phyloP scores from a whole-genome alignment of 192 early-diverging fungal genomes.

The Neocallimastix lanati region DNA sequence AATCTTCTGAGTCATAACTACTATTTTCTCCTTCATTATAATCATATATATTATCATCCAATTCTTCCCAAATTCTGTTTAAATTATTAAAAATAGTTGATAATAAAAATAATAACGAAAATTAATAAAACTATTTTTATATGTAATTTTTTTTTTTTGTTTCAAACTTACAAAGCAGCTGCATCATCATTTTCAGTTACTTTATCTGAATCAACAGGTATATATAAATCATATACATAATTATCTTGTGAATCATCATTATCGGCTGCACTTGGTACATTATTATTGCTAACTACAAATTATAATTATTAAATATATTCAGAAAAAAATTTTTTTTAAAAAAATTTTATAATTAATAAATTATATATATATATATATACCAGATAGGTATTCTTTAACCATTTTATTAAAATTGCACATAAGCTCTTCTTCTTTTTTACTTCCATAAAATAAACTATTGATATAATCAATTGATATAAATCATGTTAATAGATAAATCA shows the following conservation, averaged over 20 bases:
- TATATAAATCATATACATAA: neutral
- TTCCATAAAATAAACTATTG: neutral
- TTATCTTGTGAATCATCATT: neutral
- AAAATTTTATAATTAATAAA: too few relatives aligned
- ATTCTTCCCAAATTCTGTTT: too few relatives aligned
- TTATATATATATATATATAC: neutral
- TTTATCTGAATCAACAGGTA: neutral
- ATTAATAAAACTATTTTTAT: too few relatives aligned
- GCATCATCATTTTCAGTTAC: neutral
- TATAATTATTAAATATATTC: too few relatives aligned
- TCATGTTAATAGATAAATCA: too few relatives aligned
- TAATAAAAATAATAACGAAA: too few relatives aligned
- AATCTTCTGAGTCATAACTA: too few relatives aligned
- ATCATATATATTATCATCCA: too few relatives aligned
- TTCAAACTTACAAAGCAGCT: neutral
- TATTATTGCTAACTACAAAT: neutral
- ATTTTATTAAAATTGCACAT: neutral
- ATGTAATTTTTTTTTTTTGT: too few relatives aligned
- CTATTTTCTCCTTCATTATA: too few relatives aligned
- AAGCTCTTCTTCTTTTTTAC: neutral
- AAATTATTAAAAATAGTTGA: too few relatives aligned
- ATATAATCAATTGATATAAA: neutral
- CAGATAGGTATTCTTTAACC: neutral
- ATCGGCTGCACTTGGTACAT: neutral
- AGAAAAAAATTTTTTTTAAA: too few relatives aligned